phyloP scores from a whole-genome alignment of 768 basidiomycete genomes.

The Botryobasidium botryosum region DNA sequence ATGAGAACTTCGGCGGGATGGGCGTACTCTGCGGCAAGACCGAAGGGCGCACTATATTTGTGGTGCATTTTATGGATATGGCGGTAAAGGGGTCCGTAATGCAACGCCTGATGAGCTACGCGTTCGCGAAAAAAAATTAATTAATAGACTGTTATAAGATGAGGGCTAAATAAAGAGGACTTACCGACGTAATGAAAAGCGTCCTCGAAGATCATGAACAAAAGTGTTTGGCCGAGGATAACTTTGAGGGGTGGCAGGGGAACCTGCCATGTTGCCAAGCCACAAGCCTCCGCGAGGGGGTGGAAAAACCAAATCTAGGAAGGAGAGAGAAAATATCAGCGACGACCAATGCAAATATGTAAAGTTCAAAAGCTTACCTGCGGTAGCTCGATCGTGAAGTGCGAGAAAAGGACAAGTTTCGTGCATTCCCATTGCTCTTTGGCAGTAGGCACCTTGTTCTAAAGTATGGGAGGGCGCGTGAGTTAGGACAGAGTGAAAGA shows the following conservation, averaged over 20 bases:
- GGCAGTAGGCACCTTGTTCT: slow-evolving; percentile 54
- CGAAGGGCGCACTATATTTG: slow-evolving; percentile 93
- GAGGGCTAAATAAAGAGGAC: slow-evolving; percentile 12
- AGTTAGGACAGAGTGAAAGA: neutral
- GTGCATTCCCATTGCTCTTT: slow-evolving; percentile 92
- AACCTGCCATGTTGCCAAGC: slow-evolving; percentile 85
- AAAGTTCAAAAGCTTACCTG: slow-evolving; percentile 32
- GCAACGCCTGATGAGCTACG: slow-evolving; percentile 74
- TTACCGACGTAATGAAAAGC: slow-evolving; percentile 79
- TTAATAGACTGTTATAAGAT: neutral
- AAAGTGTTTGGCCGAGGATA: slow-evolving; percentile 58
- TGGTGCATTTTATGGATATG: slow-evolving; percentile 96
- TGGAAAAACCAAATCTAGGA: slow-evolving; percentile 9
- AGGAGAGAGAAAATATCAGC: neutral
- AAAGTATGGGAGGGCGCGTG: neutral
- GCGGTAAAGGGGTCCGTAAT: slow-evolving; percentile 71
- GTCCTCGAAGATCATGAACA: slow-evolving; percentile 95
- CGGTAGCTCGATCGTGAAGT: slow-evolving; percentile 90
- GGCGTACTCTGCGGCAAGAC: slow-evolving; percentile 93
- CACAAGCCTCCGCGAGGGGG: slow-evolving; percentile 56
- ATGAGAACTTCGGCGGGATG: slow-evolving; percentile 95
- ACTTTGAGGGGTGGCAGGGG: slow-evolving; percentile 63
- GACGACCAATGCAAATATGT: neutral
- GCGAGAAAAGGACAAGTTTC: slow-evolving; percentile 81
- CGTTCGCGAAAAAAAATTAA: slow-evolving; percentile 1